Evolutionary conservation across 2,329 filamentous ascomycete genomes (phyloP), one percentile per base, ranked within the genome.

Genomic region (Cladophialophora chaetospira): DNA sequence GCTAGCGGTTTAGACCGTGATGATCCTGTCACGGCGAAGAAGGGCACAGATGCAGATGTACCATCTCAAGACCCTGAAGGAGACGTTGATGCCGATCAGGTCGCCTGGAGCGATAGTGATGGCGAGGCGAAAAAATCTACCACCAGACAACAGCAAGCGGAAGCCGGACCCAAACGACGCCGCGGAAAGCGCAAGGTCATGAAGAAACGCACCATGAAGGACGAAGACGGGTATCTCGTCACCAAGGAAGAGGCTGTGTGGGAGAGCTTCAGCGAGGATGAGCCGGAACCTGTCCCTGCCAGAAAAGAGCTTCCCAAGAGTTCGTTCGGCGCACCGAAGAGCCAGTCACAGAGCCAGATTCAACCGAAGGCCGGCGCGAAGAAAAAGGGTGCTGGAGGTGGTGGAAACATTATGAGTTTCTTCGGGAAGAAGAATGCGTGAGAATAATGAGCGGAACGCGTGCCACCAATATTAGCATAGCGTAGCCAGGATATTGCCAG

Each of bases 241-340:
- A 96, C 91, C 1, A 88, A 87, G 63, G 89, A 95, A 72, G 91
- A 96, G 68, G 75, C 82, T 0, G 87, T 81, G 0, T 97, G 92
- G 92, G 92, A 97, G 71, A 93, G 88, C 0, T 96, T 95, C 75
- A 96, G 91, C 0, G 92, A 97, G 70, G 91, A 96, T 62, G 91
- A 96, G 63, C 82, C 86, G 19, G 78, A 79, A 28, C 72, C 76
- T 3, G 72, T 75, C 6, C 78, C 82, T 69, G 9, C 26, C 33
- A 55, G 42, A 43, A 59, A 57, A 25, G 53, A 48, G 5, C 19
- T 33, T 44, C 76, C 75, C 1, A 73, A 77, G 5, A 51, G 42
- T 28, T 44, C 42, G n/a, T 44, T 43, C 19, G 46, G 35, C 40
- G 23, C 10, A 42, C 8, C 17, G 71, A 75, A 19, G 78, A 79